These are phyloP conservation scores for Pelomyxa schiedti DNA, from an alignment of 78 protist species.

Conservation along the genomic window DNA sequence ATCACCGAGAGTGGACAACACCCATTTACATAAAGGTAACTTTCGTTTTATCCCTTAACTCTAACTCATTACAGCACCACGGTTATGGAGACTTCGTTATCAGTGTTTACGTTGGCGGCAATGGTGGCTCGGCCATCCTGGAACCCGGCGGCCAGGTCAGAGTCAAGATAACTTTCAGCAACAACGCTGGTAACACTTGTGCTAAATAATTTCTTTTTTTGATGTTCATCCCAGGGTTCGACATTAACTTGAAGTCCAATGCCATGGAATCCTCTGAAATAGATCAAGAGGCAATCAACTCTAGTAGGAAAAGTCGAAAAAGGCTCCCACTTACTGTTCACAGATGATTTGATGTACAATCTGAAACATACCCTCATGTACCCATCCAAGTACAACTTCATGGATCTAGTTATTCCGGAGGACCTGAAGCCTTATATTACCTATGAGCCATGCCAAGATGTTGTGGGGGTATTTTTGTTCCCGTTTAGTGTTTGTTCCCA, in stretches of 20 bases:
- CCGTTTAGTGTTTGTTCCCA: too few species aligned
- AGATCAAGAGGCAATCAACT: not conserved
- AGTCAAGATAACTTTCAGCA: not conserved
- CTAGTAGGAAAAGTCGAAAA: too few species aligned
- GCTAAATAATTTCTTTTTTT: too few species aligned
- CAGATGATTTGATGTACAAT: not conserved
- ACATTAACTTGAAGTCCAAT: not conserved
- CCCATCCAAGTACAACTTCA: not conserved
- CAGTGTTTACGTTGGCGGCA: not conserved
- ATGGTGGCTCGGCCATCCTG: not conserved
- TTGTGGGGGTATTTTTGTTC: not conserved
- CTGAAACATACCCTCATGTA: not conserved
- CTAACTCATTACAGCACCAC: not conserved
- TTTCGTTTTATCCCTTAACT: not conserved
- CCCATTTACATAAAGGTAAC: not conserved
- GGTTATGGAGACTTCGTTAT: not conserved
- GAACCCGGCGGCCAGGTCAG: not conserved
- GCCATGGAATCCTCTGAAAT: not conserved
- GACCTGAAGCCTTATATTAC: not conserved
- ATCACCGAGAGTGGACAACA: not conserved
- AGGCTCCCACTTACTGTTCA: too few species aligned
- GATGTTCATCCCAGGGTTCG: too few species aligned
- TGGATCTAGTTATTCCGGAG: not conserved
- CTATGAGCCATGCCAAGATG: not conserved
- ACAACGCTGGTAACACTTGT: too few species aligned